Conservation (phyloP, 768 basidiomycete genomes). For the Phlegmacium glaucopus region DNA sequence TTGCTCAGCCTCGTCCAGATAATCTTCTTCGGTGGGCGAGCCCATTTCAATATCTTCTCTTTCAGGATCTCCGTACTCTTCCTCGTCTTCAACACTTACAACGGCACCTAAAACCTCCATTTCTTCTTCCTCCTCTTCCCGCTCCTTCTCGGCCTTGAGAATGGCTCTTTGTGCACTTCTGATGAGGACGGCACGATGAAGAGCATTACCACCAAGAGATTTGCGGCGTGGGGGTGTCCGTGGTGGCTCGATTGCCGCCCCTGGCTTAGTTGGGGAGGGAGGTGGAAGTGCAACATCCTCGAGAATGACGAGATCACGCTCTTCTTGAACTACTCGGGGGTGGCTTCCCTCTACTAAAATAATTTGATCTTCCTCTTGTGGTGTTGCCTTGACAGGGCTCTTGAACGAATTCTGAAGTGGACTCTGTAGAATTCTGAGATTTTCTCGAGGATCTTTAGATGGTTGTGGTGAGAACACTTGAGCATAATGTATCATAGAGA, state of each 20-base stretch:
- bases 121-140: slow-evolving; percentile 49
- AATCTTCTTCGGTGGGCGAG: slow-evolving; percentile 14
- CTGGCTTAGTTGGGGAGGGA: slow-evolving; percentile 7
- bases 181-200: slow-evolving; percentile 70
- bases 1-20: slow-evolving; percentile 19
- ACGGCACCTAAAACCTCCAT: slow-evolving; percentile 44
- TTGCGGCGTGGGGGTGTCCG: slow-evolving; percentile 34
- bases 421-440: slow-evolving; percentile 59
- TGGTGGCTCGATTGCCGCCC: slow-evolving; percentile 22
- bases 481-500: slow-evolving; percentile 75
- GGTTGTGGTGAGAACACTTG: slow-evolving; percentile 71
- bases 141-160: slow-evolving; percentile 46
- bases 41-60: slow-evolving; percentile 21
- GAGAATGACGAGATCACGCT: slow-evolving; percentile 65
- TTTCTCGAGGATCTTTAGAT: slow-evolving; percentile 55
- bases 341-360: slow-evolving; percentile 63
- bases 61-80: slow-evolving; percentile 15
- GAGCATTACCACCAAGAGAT: slow-evolving; percentile 41
- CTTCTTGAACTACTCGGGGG: slow-evolving; percentile 69
- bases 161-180: slow-evolving; percentile 65
- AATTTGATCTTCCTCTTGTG: slow-evolving; percentile 45
- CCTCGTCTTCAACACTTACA: slow-evolving; percentile 29
- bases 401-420: slow-evolving; percentile 43
- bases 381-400: slow-evolving; percentile 26
- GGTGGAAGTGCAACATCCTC: slow-evolving; percentile 52